Evolutionary conservation across 1,139 yeast genomes (phyloP), one percentile per base, ranked within the genome.

Genomic region (Geotrichum bryndzae): DNA sequence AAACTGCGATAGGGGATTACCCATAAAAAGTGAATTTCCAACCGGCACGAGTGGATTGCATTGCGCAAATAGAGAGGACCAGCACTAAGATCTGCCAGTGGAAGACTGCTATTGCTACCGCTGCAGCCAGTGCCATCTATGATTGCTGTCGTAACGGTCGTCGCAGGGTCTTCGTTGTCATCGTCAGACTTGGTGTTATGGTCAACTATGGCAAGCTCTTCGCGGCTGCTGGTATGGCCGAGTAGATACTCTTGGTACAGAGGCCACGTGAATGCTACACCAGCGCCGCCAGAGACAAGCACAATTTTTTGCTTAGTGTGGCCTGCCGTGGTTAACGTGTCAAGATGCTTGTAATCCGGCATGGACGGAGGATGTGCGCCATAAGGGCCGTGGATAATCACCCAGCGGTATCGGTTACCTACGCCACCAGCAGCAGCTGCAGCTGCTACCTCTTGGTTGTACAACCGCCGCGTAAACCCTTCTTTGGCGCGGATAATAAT

Each of bases 241-340:
- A 35, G 58, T 53, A 61, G 54, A 54, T 64, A 69, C 53, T 69
- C 67, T 52, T 66, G 66, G 52, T 62, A 69, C 35, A 70, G 61
- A 10, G 73, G 72, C 60, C 64, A 69, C 3, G 73, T 69, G 56
- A 68, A 70, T 4, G 73, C 73, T 5, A 70, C 69, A 3, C 73
- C 73, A 1, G 73, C 69, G 1, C 73, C 73, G 7, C 73, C 73
- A 6, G 72, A 64, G 5, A 70, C 65, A 22, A 70, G 64, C 5
- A 70, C 59, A 18, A 70, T 63, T 54, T 66, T 64, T 7, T 56
- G 57, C 7, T 46, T 48, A 13, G 23, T 41, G 33, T 31, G 23
- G 18, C 50, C 50, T 23, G 35, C 23, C 22, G 27, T 23, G 18
- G 53, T 51, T 27, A n/a, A 51, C 3, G 22, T 51, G n/a, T 54